Conservation (phyloP, 768 basidiomycete genomes). For the Astraeus odoratus region DNA sequence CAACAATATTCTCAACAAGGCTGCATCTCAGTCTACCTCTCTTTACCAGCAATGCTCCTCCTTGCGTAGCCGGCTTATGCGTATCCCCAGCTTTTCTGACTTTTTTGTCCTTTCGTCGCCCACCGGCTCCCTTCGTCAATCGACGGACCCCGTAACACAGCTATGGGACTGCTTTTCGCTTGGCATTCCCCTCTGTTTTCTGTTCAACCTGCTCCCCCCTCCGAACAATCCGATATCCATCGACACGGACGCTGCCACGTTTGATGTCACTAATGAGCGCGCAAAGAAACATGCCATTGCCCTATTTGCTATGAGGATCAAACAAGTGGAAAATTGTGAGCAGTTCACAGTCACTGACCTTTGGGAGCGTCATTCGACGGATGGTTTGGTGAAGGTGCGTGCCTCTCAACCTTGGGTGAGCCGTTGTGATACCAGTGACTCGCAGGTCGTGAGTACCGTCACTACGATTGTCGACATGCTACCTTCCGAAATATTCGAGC, state of each 20-base stretch:
- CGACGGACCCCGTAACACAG: conserved; percentile 88
- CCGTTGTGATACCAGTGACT: background rate
- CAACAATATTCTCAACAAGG: conserved; percentile 87
- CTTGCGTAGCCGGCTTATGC: conserved; percentile 68
- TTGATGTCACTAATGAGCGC: conserved; percentile 69
- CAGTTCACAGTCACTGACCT: conserved; percentile 89
- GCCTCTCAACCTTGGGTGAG: conserved; percentile 1
- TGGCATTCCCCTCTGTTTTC: conserved; percentile 90
- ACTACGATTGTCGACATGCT: conserved; percentile 76
- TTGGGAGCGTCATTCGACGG: conserved; percentile 85
- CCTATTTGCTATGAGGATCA: conserved; percentile 86
- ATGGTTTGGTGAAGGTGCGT: conserved; percentile 89
- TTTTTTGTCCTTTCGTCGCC: conserved; percentile 60
- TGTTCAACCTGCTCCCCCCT: conserved; percentile 84
- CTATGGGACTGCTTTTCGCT: conserved; percentile 93
- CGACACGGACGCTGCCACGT: conserved; percentile 57
- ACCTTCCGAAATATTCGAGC: conserved; percentile 61
- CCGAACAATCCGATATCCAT: conserved; percentile 43
- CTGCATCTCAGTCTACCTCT: conserved; percentile 79
- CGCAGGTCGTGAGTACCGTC: conserved; percentile 84
- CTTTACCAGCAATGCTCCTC: conserved; percentile 90
- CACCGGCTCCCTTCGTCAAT: conserved; percentile 56
- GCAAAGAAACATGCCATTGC: conserved; percentile 88
- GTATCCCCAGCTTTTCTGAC: conserved; percentile 64
- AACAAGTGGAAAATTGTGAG: conserved; percentile 61